These are phyloP conservation scores for Arctium minus DNA, from an alignment of 129 eudicot genomes.

Conservation along the genomic window DNA sequence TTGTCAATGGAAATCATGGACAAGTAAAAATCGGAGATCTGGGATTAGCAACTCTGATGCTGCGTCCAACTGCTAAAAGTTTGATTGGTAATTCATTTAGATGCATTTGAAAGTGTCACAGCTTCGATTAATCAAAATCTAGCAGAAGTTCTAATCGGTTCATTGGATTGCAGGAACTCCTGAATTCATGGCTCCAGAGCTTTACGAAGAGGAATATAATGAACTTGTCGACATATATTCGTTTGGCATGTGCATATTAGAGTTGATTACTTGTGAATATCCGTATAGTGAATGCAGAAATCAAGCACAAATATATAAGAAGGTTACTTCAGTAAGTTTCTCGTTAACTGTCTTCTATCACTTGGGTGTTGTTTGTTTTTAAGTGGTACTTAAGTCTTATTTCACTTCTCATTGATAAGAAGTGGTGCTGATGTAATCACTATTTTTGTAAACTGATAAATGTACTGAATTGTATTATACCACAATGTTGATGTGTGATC, in stretches of 20 bases:
- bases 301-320: constrained; percentile 42
- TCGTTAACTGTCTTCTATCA: neutral
- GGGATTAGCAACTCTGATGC: constrained; percentile 51
- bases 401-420: neutral
- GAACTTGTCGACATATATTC: constrained; percentile 57
- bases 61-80: constrained; percentile 28
- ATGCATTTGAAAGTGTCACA: neutral
- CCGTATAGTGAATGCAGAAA: constrained; percentile 50
- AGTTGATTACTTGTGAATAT: constrained; percentile 46
- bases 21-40: constrained; percentile 73
- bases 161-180: constrained; percentile 32
- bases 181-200: constrained; percentile 46
- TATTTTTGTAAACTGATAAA: neutral
- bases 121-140: neutral
- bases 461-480: neutral
- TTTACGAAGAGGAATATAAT: constrained; percentile 42
- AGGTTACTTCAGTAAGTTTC: constrained; percentile 34
- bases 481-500: neutral
- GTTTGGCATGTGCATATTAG: constrained; percentile 53
- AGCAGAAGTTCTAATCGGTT: neutral
- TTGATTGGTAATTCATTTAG: constrained; percentile 20
- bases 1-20: constrained; percentile 68
- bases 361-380: neutral
- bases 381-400: neutral
- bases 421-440: neutral